Percentiles rank a stretch among this genome's conserved stretches.
These are phyloP conservation scores for Ascochyta koolunga DNA, from an alignment of 2,329 filamentous ascomycete species.

Conservation along the genomic window DNA sequence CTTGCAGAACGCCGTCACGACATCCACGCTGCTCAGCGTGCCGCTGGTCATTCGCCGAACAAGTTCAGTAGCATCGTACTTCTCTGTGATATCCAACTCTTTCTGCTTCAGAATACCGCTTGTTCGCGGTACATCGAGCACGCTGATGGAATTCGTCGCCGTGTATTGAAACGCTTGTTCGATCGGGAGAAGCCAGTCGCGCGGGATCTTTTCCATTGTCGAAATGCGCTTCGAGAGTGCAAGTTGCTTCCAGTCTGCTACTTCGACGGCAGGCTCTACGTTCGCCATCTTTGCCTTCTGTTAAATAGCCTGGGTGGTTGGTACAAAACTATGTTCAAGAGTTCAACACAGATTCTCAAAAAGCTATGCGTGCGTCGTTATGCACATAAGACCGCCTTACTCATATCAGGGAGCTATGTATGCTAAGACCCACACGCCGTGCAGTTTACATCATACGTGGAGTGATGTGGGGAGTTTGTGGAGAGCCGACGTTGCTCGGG, in stretches of 20 bases:
- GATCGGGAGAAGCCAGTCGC: constrained; percentile 39
- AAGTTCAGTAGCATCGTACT: constrained; percentile 43
- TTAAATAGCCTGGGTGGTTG: no score
- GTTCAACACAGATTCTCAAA: not conserved
- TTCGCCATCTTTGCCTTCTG: not conserved
- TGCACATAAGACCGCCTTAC: not conserved
- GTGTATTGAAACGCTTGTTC: constrained; percentile 25
- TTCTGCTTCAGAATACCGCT: constrained; percentile 39
- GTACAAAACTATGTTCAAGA: no score
- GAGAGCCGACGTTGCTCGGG: constrained; percentile 13
- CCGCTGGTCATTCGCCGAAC: constrained; percentile 33
- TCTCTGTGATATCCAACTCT: constrained; percentile 45
- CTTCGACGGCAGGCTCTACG: not conserved
- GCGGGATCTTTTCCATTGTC: constrained; percentile 38
- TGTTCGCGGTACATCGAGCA: constrained; percentile 38
- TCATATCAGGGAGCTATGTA: not conserved
- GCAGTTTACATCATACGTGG: not conserved
- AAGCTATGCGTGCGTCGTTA: not conserved
- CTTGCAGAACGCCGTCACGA: constrained; percentile 61
- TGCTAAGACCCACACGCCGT: not conserved
- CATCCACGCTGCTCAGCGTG: constrained; percentile 46
- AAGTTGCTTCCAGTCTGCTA: constrained; percentile 39
- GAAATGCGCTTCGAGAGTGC: constrained; percentile 39
- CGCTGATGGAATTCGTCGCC: constrained; percentile 28
- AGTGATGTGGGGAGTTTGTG: constrained; percentile 9